Conservation (phyloP, 164 flowering plant species). For the Stephania japonica region DNA sequence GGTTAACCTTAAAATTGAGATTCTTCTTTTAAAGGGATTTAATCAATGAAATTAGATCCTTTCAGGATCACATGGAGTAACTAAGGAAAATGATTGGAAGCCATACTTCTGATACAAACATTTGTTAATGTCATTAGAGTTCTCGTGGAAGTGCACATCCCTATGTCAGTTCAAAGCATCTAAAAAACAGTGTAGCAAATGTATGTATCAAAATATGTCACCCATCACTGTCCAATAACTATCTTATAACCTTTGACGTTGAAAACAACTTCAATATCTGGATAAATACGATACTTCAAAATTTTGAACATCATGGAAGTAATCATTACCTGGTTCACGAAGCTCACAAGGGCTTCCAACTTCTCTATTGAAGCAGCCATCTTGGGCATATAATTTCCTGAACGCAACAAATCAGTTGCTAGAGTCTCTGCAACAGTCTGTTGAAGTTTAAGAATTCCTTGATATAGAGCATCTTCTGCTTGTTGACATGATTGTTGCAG, state of each 20-base stretch:
- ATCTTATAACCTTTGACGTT: neutral
- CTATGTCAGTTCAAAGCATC: too few species aligned
- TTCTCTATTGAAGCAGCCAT: constrained; percentile 58
- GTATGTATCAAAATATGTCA: too few species aligned
- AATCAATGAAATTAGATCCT: neutral
- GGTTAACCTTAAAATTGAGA: neutral
- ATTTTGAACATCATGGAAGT: neutral
- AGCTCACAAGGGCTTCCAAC: constrained; percentile 63
- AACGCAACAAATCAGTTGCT: constrained; percentile 44
- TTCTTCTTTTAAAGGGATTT: neutral
- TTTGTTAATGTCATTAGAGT: too few species aligned
- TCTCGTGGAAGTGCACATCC: too few species aligned
- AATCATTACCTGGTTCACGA: constrained; percentile 61
- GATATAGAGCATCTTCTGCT: constrained; percentile 92
- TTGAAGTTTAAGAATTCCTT: constrained; percentile 89
- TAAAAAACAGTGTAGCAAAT: too few species aligned
- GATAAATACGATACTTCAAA: neutral
- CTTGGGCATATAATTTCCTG: constrained; percentile 54
- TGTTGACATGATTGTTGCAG: constrained; percentile 78
- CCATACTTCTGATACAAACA: too few species aligned
- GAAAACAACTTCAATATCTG: neutral
- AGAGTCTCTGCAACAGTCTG: constrained; percentile 52
- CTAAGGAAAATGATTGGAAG: too few species aligned
- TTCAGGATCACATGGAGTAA: neutral
- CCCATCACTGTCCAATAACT: neutral